These are phyloP conservation scores for Pseudophaeomoniella oleicola DNA, from an alignment of 2,329 filamentous ascomycete species.

Conservation along the genomic window DNA sequence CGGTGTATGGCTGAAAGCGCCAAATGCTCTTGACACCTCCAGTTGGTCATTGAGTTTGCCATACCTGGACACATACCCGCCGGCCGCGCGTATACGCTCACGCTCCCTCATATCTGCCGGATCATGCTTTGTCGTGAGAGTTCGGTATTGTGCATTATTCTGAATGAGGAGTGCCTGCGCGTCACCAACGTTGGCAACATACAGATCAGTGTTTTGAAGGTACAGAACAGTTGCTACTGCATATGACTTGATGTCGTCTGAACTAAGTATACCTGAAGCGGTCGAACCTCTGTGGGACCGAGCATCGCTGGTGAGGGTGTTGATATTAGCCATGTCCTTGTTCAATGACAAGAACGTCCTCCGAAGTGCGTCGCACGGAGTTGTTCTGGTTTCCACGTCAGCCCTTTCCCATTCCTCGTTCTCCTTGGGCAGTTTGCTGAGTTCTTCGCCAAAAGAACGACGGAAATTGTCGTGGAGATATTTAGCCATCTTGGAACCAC, in stretches of 20 bases:
- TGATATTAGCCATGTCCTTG: conserved; percentile 76
- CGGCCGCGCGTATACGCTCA: conserved; percentile 80
- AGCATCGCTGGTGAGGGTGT: conserved; percentile 58
- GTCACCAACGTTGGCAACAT: conserved; percentile 89
- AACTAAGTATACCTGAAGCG: conserved; percentile 62
- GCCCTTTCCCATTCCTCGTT: conserved; percentile 37
- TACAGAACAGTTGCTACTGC: conserved; percentile 88
- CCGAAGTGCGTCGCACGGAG: conserved; percentile 66
- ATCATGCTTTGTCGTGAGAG: conserved; percentile 83
- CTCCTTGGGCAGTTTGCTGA: conserved; percentile 56
- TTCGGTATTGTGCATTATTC: conserved; percentile 67
- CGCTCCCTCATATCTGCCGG: conserved; percentile 75
- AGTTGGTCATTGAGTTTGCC: conserved; percentile 86
- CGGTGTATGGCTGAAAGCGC: conserved; percentile 84
- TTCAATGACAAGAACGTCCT: conserved; percentile 80
- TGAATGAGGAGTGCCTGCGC: conserved; percentile 91
- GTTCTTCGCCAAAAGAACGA: conserved; percentile 64
- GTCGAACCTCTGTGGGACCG: conserved; percentile 55
- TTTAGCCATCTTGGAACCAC: conserved; percentile 91
- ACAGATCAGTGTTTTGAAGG: conserved; percentile 76
- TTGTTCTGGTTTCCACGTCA: conserved; percentile 18
- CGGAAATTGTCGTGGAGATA: conserved; percentile 94
- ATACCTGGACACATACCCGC: conserved; percentile 88
- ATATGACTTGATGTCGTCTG: conserved; percentile 80
- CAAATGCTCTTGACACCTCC: conserved; percentile 86